These are phyloP conservation scores for Mytilinidion resinicola DNA, from an alignment of 495 filamentous ascomycete genomes.

Conservation along the genomic window DNA sequence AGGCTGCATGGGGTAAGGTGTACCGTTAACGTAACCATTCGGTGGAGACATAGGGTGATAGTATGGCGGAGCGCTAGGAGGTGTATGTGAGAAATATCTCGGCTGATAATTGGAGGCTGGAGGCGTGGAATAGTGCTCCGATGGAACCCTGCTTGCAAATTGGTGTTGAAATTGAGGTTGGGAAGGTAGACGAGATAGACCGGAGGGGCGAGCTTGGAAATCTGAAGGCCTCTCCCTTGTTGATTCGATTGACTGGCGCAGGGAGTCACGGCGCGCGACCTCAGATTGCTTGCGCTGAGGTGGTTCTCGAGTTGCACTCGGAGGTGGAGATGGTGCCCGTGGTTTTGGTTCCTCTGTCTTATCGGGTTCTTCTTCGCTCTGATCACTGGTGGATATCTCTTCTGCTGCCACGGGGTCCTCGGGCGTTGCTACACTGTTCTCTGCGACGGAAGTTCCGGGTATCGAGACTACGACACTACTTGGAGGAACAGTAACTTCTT, in stretches of 20 bases:
- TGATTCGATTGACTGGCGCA: too few relatives aligned
- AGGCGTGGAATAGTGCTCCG: slow-evolving; percentile 21
- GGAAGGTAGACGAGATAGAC: neutral
- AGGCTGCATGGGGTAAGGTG: slow-evolving; percentile 18
- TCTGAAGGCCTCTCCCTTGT: too few relatives aligned
- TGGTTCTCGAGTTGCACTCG: neutral
- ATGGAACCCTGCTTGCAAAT: slow-evolving; percentile 19
- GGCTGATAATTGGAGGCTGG: slow-evolving; percentile 20
- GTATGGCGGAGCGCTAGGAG: slow-evolving; percentile 19
- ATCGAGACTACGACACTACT: too few relatives aligned
- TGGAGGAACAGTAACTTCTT: too few relatives aligned
- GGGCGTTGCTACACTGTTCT: neutral
- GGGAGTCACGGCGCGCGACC: neutral
- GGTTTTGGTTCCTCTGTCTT: neutral
- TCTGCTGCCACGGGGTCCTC: neutral
- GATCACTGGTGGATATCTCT: neutral
- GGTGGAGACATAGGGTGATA: slow-evolving; percentile 23
- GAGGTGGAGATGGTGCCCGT: neutral
- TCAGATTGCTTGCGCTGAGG: neutral
- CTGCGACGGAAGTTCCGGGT: neutral
- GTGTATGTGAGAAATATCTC: slow-evolving; percentile 14
- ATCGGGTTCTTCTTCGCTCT: neutral
- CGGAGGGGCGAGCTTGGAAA: too few relatives aligned
- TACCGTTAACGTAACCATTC: slow-evolving; percentile 8
- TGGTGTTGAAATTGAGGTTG: slow-evolving; percentile 5